phyloP scores from a whole-genome alignment of 768 basidiomycete species.

The Candolleomyces efflorescens region DNA sequence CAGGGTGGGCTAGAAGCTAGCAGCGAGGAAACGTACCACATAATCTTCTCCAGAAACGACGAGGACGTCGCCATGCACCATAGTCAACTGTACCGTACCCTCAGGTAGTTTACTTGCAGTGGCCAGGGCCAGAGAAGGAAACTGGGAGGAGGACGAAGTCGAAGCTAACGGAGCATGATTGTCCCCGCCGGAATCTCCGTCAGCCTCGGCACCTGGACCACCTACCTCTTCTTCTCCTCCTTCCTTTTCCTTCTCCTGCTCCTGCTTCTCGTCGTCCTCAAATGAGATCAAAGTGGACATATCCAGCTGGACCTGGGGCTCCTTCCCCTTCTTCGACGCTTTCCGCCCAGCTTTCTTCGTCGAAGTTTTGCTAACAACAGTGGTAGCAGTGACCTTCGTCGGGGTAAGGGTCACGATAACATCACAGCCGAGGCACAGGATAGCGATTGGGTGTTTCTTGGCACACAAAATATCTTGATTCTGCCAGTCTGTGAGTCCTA shows the following conservation, averaged over 20 bases:
- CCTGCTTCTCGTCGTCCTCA: neutral
- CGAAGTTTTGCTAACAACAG: neutral
- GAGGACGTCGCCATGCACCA: slow-evolving; percentile 42
- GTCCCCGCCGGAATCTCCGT: neutral
- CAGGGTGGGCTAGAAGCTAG: neutral
- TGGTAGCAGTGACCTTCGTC: slow-evolving; percentile 8
- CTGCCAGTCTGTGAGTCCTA: too few species aligned
- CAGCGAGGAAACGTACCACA: slow-evolving; percentile 25
- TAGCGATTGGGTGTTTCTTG: slow-evolving; percentile 20
- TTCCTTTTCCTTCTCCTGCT: neutral
- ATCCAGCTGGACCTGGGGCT: neutral
- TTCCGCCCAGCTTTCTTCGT: neutral
- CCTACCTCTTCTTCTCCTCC: neutral
- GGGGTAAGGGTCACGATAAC: slow-evolving; percentile 27
- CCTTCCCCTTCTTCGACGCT: neutral
- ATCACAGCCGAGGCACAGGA: slow-evolving; percentile 37
- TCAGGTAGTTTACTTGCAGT: slow-evolving; percentile 1
- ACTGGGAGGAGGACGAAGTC: neutral
- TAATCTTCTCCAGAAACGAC: slow-evolving; percentile 38
- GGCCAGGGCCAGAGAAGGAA: slow-evolving; percentile 8
- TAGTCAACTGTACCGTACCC: slow-evolving; percentile 23
- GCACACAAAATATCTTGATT: slow-evolving; percentile 20
- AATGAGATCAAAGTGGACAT: neutral
- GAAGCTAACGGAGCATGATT: neutral
- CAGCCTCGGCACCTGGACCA: too few species aligned